Evolutionary conservation across 805 yeast species (phyloP).

Genomic region (Lipomyces anomalus): DNA sequence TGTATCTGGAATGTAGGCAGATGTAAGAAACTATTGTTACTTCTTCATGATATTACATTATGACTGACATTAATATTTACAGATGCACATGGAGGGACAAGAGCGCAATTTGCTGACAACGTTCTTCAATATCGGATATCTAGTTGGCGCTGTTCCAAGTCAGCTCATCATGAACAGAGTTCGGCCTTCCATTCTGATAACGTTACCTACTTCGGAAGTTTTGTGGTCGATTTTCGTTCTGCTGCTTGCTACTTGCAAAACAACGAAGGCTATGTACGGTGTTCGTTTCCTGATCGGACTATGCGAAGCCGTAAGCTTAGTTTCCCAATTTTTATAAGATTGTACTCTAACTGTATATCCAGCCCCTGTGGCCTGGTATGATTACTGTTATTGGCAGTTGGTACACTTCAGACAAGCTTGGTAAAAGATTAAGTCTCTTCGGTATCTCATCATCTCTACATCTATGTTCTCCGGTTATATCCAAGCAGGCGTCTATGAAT

Average conservation of each 20-base stretch:
- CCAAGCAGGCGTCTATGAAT: constrained; percentile 44
- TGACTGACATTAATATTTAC: constrained; percentile 13
- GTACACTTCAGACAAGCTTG: constrained; percentile 52
- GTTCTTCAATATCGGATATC: constrained; percentile 29
- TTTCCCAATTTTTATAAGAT: background rate
- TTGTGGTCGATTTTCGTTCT: constrained; percentile 54
- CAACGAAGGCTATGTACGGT: constrained; percentile 49
- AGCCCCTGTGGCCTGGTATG: constrained; percentile 48
- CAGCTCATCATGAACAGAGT: constrained; percentile 29
- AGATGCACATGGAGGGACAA: constrained; percentile 21
- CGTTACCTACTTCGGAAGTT: constrained; percentile 54
- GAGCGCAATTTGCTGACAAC: constrained; percentile 25
- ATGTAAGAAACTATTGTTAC: constrained; percentile 4
- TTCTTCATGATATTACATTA: background rate
- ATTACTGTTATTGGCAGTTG: constrained; percentile 43
- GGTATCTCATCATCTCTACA: constrained; percentile 6
- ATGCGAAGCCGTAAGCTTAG: constrained; percentile 29
- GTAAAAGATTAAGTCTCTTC: constrained; percentile 28
- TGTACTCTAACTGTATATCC: background rate
- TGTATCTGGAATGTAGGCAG: constrained; percentile 38
- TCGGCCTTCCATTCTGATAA: constrained; percentile 35
- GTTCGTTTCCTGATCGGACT: constrained; percentile 62
- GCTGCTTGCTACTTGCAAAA: constrained; percentile 48
- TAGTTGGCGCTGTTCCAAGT: constrained; percentile 33
- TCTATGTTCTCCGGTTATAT: constrained; percentile 44